Evolutionary conservation across 345 rosid genomes (phyloP), one percentile per base, ranked within the genome.

Genomic region (Lepidium aucheri): DNA sequence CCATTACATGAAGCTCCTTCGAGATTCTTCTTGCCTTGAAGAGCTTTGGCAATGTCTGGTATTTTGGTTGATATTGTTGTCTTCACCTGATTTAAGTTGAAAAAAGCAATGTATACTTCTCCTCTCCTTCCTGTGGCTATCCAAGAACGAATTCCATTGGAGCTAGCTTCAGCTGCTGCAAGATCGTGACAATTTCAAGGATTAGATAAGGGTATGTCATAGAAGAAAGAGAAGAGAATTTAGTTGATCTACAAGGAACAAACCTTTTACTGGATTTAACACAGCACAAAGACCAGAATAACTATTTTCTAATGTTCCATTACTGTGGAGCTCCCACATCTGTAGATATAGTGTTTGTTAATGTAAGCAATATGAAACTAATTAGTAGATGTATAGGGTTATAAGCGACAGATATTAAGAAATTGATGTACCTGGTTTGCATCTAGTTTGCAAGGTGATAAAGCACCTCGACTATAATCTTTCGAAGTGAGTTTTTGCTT

Each of bases 271-370:
- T 53, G 67, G 78, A n/a, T 83, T 80, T 53, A 84, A 65, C 7
- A 64, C 60, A 0, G 92, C 99, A n/a, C 99, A 90, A 4, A 88
- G 92, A 73, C 97, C 95, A 6, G 96, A 86, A 50, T 90, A 88
- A 55, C 82, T 90, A 74, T 84, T 90, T 45, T 74, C 24, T 11
- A 94, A 82, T 22, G 85, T 74, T 62, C 95, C 99, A 17, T 79
- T 78, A 38, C 55, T 56, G 55, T 75, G 74, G 49, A 86, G 72
- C 77, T 90, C 85, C 99, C 99, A 94, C 89, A 86, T 79, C 97
- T 90, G 82, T 70, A 33, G 63, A 63, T 18, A 53, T 32, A 51
- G 8, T 6, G 17, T 7, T 0, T 30, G n/a, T 51, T n/a, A n/a
- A n/a, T n/a, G n/a, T n/a, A 6, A 49, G 7, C 11, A 12, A 4